These are phyloP conservation scores for Xylariaceae sp. DNA, from an alignment of 2,329 filamentous ascomycete species.

Conservation along the genomic window DNA sequence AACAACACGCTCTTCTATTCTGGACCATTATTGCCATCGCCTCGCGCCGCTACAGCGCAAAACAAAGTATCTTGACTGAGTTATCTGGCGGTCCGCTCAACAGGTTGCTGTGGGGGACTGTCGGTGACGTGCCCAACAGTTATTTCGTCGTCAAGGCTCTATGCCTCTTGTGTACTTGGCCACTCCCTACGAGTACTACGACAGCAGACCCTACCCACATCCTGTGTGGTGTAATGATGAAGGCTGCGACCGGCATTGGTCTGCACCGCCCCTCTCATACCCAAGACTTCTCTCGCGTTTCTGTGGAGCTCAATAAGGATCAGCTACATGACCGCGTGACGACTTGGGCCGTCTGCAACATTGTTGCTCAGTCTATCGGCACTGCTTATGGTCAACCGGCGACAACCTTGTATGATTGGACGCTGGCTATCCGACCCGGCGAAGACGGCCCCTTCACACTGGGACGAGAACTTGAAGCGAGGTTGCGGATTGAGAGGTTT, in stretches of 20 bases:
- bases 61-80: conserved; percentile 61
- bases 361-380: conserved; percentile 76
- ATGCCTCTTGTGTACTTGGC: conserved; percentile 77
- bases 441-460: conserved; percentile 58
- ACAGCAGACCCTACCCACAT: conserved; percentile 79
- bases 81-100: conserved; percentile 64
- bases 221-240: conserved; percentile 80
- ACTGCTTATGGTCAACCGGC: conserved; percentile 81
- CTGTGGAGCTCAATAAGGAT: conserved; percentile 70
- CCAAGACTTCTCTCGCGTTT: conserved; percentile 76
- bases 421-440: conserved; percentile 57
- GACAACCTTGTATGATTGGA: conserved; percentile 74
- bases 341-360: conserved; percentile 83
- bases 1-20: conserved; percentile 76
- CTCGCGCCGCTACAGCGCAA: conserved; percentile 63
- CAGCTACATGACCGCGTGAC: conserved; percentile 74
- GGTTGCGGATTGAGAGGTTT: conserved; percentile 69
- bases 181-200: conserved; percentile 75
- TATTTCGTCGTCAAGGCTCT: conserved; percentile 80
- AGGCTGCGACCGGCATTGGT: conserved; percentile 78
- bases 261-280: conserved; percentile 77
- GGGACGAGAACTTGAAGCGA: conserved; percentile 59
- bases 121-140: conserved; percentile 71
- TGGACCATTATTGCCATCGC: conserved; percentile 79
- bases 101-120: conserved; percentile 70